Conservation (phyloP, 2,329 filamentous ascomycete species). For the Penicillium frequentans region DNA sequence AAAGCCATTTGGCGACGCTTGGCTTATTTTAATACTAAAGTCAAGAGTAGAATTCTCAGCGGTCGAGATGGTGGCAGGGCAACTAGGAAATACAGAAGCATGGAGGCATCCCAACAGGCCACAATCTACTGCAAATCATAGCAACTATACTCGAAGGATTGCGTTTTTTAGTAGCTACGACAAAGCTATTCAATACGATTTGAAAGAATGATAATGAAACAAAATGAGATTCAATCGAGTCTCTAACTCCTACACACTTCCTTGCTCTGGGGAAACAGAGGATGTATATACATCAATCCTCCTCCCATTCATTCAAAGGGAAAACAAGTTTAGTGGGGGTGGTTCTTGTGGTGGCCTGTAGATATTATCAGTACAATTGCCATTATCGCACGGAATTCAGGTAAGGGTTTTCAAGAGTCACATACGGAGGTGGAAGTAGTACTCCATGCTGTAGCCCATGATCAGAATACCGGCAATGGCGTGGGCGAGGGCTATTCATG, state of each 20-base stretch:
- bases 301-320: slow-evolving; percentile 19
- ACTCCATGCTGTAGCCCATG: slow-evolving; percentile 94
- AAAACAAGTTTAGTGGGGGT: slow-evolving; percentile 74
- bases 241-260: slow-evolving; percentile 31
- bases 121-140: not conserved
- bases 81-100: not conserved
- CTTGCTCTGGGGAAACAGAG: slow-evolving; percentile 29
- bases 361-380: slow-evolving; percentile 8
- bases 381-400: not conserved
- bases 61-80: not conserved
- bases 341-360: slow-evolving; percentile 99
- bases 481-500: slow-evolving; percentile 76
- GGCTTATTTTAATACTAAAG: not conserved
- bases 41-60: not conserved
- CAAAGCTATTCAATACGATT: not conserved
- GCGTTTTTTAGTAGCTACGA: not conserved
- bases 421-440: slow-evolving; percentile 99
- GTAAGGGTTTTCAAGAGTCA: slow-evolving; percentile 25
- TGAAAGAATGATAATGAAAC: slow-evolving; percentile 15
- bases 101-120: not conserved
- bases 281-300: slow-evolving; percentile 43
- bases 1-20: not conserved
- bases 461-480: slow-evolving; percentile 73
- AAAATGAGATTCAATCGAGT: slow-evolving; percentile 19
- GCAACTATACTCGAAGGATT: not conserved